phyloP scores from a whole-genome alignment of 768 basidiomycete genomes.

The Goffeauzyma gilvescens region DNA sequence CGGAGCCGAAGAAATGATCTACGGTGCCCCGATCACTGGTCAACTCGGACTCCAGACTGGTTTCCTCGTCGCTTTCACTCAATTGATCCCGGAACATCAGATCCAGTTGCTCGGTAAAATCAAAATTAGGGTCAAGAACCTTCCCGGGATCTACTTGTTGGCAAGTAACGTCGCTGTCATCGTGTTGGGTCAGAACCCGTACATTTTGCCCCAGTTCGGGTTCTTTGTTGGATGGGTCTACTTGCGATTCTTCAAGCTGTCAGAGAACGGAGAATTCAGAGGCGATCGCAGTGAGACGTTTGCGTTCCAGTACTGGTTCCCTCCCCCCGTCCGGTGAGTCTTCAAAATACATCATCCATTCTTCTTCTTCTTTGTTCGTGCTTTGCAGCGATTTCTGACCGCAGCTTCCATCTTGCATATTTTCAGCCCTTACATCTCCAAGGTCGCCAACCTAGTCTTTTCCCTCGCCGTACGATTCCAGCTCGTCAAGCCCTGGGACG shows the following conservation, averaged over 20 bases:
- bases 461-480: constrained; percentile 44
- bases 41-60: constrained; percentile 78
- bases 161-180: constrained; percentile 50
- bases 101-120: constrained; percentile 61
- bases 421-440: constrained; percentile 49
- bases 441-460: constrained; percentile 50
- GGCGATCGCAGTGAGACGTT: constrained; percentile 96
- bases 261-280: constrained; percentile 44
- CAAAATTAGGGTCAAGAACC: constrained; percentile 63
- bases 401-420: background rate
- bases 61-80: constrained; percentile 86
- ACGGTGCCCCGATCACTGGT: constrained; percentile 75
- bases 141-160: constrained; percentile 88
- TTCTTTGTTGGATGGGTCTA: constrained; percentile 91
- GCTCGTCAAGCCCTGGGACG: constrained; percentile 47
- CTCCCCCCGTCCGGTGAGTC: constrained; percentile 76
- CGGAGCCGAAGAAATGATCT: constrained; percentile 52
- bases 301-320: constrained; percentile 87
- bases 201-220: constrained; percentile 69
- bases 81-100: constrained; percentile 94
- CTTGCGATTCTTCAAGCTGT: constrained; percentile 89
- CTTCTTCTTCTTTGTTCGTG: constrained; percentile 7
- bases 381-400: background rate
- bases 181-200: constrained; percentile 24
- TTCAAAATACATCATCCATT: background rate